Base-by-base conservation (phyloP, 257 asterid genomes). In the Buddleja alternifolia region DNA sequence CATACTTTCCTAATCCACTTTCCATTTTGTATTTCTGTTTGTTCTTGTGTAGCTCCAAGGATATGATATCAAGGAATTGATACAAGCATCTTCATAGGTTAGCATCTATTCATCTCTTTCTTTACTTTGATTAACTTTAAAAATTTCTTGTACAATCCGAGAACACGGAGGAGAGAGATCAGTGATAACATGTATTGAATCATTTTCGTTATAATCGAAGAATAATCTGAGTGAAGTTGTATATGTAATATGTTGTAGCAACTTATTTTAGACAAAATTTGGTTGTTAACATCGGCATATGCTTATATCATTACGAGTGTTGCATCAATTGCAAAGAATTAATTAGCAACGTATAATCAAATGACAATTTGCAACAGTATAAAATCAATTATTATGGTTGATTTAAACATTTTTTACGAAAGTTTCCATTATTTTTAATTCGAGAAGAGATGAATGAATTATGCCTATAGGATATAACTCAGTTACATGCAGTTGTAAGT, bases 11-110 rank as follows among this genome's bases (percentile, higher is more conserved):
- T 7, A 32, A 59, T 32, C 29, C 6, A 42, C 48, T 17, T 17
- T 55, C 14, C 10, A 17, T 11, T 59, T 24, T 69, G 3, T 15
- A 17, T 34, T 25, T 25, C 10, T 16, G 21, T n/a, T 59, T 56
- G 40, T 62, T 75, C 17, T 17, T 72, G 16, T 72, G 78, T 63
- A 93, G 97, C 82, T 90, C 20, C 97, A 85, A 83, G 99, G 99
- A 20, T 88, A 90, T 68, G 88, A 90, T 77, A 90, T 90, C 88
- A 93, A 67, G 81, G 97, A 93, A 79, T 34, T 93, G 76, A 65
- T 93, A 67, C 90, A 90, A 78, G 86, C 82, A 19, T 73, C 78
- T 45, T 88, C 82, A 90, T 74, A 32, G 34, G 59, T 51, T 14
- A 20, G 69, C 6, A 16, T 44, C 45, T 62, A 20, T 41, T 21